A percentile compares a stretch with the other conserved stretches of the same genome.
These are phyloP conservation scores for Hortaea werneckii DNA, from an alignment of 2,329 filamentous ascomycete species.

Conservation along the genomic window DNA sequence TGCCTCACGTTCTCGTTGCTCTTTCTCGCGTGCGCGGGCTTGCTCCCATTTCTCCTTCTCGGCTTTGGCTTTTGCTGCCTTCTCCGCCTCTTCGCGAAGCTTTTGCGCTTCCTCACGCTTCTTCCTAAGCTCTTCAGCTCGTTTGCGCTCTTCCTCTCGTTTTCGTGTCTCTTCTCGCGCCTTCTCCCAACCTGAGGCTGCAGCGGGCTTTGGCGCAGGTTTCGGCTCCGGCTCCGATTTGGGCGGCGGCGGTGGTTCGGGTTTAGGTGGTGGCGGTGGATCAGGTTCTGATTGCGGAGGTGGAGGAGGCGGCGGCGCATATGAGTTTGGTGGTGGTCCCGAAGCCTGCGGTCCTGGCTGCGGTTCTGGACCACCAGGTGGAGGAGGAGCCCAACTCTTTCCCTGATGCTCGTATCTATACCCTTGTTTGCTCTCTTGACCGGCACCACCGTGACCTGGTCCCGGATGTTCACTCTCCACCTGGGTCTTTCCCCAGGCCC, in stretches of 20 bases:
- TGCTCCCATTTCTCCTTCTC: conserved; percentile 45
- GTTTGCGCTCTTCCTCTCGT: conserved; percentile 51
- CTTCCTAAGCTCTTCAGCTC: conserved; percentile 50
- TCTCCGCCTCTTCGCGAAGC: conserved; percentile 39
- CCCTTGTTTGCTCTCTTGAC: conserved; percentile 20
- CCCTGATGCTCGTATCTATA: conserved; percentile 16
- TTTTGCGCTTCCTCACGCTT: conserved; percentile 47
- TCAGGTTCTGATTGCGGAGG: conserved; percentile 7
- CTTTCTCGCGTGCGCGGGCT: conserved; percentile 37
- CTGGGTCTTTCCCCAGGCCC: conserved; percentile 62
- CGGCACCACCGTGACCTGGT: conserved; percentile 22
- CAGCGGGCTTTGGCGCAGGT: conserved; percentile 14
- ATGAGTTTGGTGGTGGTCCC: conserved; percentile 5
- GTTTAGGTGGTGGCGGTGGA: conserved; percentile 11
- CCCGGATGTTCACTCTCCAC: conserved; percentile 40
- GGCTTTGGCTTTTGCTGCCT: conserved; percentile 34
- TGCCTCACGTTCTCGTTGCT: conserved; percentile 39
- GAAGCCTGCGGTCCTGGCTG: conserved; percentile 5
- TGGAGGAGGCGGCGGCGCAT: conserved; percentile 6
- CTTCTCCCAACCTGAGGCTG: conserved; percentile 48
- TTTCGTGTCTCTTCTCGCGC: conserved; percentile 56
- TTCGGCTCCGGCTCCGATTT: conserved; percentile 12
- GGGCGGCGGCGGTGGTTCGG: conserved; percentile 10
- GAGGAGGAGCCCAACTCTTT: conserved; percentile 12
- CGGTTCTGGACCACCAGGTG: conserved; percentile 3